phyloP scores from a whole-genome alignment of 257 asterid species.

The Verbascum thapsus region DNA sequence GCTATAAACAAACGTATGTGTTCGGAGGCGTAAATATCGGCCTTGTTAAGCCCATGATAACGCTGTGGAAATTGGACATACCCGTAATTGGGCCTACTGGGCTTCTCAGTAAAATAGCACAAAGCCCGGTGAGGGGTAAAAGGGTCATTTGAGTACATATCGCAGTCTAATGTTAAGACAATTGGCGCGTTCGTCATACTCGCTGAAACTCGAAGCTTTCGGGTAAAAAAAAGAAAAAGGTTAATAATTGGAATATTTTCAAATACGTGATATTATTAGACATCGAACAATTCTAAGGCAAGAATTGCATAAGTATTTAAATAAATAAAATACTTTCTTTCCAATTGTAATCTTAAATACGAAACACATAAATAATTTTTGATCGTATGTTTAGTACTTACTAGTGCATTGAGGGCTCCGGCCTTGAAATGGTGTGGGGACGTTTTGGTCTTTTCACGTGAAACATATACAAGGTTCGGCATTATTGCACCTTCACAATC shows the following conservation, averaged over 20 bases:
- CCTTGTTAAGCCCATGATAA: slow-evolving; percentile 58
- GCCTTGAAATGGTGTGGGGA: slow-evolving; percentile 72
- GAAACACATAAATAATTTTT: too few relatives aligned
- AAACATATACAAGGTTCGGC: slow-evolving; percentile 70
- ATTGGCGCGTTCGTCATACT: slow-evolving; percentile 73
- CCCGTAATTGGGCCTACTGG: slow-evolving; percentile 47
- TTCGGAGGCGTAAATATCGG: slow-evolving; percentile 66
- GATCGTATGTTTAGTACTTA: slow-evolving; percentile 28
- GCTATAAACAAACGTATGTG: slow-evolving; percentile 44
- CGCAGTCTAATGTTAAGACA: slow-evolving; percentile 70
- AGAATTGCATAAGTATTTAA: too few relatives aligned
- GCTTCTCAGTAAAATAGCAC: slow-evolving; percentile 44
- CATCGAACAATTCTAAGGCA: too few relatives aligned
- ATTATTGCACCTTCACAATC: slow-evolving; percentile 41
- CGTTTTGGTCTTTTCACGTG: slow-evolving; percentile 56
- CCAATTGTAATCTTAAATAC: too few relatives aligned
- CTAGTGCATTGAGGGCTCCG: slow-evolving; percentile 82
- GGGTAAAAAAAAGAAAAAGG: too few relatives aligned
- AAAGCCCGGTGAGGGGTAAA: slow-evolving; percentile 47
- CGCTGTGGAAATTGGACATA: slow-evolving; percentile 75
- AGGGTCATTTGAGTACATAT: slow-evolving; percentile 82
- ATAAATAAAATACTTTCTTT: too few relatives aligned
- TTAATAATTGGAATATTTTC: too few relatives aligned
- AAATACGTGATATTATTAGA: too few relatives aligned
- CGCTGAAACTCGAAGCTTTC: slow-evolving; percentile 73